A percentile compares a stretch with the other conserved stretches of the same genome.
These are phyloP conservation scores for Gaillardinia entomophila DNA, from an alignment of 805 yeast species.

Conservation along the genomic window DNA sequence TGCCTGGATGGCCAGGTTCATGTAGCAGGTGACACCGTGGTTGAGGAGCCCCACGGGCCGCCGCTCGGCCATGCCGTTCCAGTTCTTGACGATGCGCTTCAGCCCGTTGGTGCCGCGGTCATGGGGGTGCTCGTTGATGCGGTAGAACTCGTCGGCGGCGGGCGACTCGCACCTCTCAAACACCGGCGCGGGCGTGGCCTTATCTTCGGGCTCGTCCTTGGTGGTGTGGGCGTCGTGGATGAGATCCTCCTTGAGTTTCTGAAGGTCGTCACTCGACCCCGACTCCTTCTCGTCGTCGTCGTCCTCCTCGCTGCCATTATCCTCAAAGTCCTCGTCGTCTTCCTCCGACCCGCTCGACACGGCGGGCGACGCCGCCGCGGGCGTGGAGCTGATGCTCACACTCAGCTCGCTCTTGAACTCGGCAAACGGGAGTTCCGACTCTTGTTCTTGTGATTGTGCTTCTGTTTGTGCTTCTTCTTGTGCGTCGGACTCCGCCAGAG, in stretches of 20 bases:
- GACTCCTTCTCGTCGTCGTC: constrained; percentile 7
- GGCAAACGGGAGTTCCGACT: neutral
- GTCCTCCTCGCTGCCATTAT: constrained; percentile 11
- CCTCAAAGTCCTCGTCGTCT: constrained; percentile 17
- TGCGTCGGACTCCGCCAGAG: constrained; percentile 12
- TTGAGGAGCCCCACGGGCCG: constrained; percentile 76
- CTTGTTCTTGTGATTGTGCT: neutral
- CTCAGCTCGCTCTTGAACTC: neutral
- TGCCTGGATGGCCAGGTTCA: constrained; percentile 92
- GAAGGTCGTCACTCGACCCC: neutral
- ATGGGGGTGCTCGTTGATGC: constrained; percentile 47
- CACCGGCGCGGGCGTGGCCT: neutral
- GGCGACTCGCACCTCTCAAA: too few relatives aligned
- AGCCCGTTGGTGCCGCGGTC: constrained; percentile 65
- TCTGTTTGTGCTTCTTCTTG: too few relatives aligned
- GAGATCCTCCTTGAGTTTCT: neutral
- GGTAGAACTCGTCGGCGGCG: constrained; percentile 35
- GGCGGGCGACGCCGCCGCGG: neutral
- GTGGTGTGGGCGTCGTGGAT: neutral
- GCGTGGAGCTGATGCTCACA: neutral
- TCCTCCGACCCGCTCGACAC: constrained; percentile 1
- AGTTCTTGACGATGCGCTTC: constrained; percentile 59
- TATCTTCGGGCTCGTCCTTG: neutral
- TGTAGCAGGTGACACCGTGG: constrained; percentile 95
- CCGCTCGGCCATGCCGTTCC: constrained; percentile 49